phyloP scores from a whole-genome alignment of 2,329 filamentous ascomycete genomes.

The Pseudogymnoascus sp. region DNA sequence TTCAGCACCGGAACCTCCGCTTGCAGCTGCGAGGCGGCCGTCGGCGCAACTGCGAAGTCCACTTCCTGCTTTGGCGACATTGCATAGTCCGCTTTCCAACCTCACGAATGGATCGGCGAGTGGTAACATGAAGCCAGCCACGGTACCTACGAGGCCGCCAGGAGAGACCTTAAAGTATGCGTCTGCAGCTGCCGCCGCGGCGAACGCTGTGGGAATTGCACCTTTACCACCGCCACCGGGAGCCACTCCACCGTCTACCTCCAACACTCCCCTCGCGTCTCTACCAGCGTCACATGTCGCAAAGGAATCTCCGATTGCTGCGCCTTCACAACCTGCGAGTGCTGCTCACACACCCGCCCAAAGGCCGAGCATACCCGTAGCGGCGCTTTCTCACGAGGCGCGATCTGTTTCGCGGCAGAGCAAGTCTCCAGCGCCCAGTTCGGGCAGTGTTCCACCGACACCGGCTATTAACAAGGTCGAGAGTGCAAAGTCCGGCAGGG shows the following conservation, averaged over 20 bases:
- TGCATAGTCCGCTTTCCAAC: slow-evolving; percentile 65
- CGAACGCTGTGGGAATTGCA: slow-evolving; percentile 86
- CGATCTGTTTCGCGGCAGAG: slow-evolving; percentile 32
- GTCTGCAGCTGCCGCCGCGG: slow-evolving; percentile 87
- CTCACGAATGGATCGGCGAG: slow-evolving; percentile 52
- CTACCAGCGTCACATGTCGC: slow-evolving; percentile 43
- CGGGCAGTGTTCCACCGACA: slow-evolving; percentile 36
- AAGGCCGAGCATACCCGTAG: slow-evolving; percentile 28
- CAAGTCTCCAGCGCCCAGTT: slow-evolving; percentile 43
- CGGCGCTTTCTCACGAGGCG: slow-evolving; percentile 32
- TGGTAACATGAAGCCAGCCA: slow-evolving; percentile 82
- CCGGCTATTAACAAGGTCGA: slow-evolving; percentile 40
- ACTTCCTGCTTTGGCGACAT: slow-evolving; percentile 79
- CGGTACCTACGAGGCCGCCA: slow-evolving; percentile 71
- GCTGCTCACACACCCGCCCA: slow-evolving; percentile 28
- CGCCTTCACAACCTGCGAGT: slow-evolving; percentile 38
- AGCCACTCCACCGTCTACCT: slow-evolving; percentile 40
- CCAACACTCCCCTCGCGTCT: slow-evolving; percentile 26
- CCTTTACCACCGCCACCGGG: slow-evolving; percentile 87
- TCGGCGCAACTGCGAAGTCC: slow-evolving; percentile 91
- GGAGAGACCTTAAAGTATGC: slow-evolving; percentile 94
- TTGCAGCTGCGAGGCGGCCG: slow-evolving; percentile 55
- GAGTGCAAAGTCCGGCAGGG: slow-evolving; percentile 17
- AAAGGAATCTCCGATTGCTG: slow-evolving; percentile 46
- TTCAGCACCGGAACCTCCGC: slow-evolving; percentile 48